These are phyloP conservation scores for Pichia paraexigua DNA, from an alignment of 805 yeast genomes.

Conservation along the genomic window DNA sequence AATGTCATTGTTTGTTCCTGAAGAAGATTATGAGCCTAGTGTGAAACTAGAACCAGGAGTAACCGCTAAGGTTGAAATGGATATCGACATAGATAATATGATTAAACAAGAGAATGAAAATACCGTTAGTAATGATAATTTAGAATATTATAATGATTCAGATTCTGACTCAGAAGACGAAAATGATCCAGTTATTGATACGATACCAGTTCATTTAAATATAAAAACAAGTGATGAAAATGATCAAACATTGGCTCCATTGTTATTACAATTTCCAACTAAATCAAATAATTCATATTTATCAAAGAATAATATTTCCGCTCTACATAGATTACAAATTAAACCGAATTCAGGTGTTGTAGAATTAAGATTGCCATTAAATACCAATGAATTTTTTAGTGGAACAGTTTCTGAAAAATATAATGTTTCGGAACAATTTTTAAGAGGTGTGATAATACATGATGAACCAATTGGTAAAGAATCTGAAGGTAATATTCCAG, in stretches of 20 bases:
- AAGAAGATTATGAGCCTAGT: neutral
- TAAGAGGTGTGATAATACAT: conserved; percentile 60
- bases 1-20: conserved; percentile 14
- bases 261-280: conserved; percentile 48
- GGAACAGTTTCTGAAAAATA: conserved; percentile 50
- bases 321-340: conserved; percentile 20
- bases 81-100: neutral
- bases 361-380: conserved; percentile 72
- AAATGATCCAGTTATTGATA: conserved; percentile 55
- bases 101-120: conserved; percentile 3
- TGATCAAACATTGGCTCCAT: conserved; percentile 23
- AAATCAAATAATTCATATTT: conserved; percentile 34
- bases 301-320: conserved; percentile 1
- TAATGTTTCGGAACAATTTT: conserved; percentile 48
- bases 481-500: conserved; percentile 1
- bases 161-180: conserved; percentile 26
- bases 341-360: conserved; percentile 58
- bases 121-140: neutral
- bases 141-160: neutral
- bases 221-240: neutral
- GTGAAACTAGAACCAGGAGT: conserved; percentile 5
- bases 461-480: conserved; percentile 33
- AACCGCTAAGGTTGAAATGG: conserved; percentile 18
- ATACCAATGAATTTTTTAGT: conserved; percentile 62
- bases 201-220: conserved; percentile 48